phyloP scores from a whole-genome alignment of 441 rosid species.

The Manihot esculenta region DNA sequence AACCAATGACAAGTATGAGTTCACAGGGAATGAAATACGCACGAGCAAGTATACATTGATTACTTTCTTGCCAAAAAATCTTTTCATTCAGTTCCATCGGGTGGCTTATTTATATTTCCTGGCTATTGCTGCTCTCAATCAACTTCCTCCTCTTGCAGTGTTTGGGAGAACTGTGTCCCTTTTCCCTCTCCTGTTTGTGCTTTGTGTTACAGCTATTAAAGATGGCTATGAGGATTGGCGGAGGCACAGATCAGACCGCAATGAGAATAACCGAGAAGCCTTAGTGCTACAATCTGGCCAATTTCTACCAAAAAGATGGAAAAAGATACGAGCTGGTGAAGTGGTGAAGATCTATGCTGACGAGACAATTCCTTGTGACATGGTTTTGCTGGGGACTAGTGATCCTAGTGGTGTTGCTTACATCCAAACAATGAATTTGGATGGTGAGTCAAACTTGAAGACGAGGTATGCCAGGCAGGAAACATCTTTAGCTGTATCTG shows the following conservation, averaged over 20 bases:
- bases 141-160: slow-evolving; percentile 83
- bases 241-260: slow-evolving; percentile 72
- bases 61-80: slow-evolving; percentile 77
- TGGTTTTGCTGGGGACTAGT: slow-evolving; percentile 66
- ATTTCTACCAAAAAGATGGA: slow-evolving; percentile 58
- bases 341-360: slow-evolving; percentile 58
- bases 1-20: slow-evolving; percentile 76
- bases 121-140: slow-evolving; percentile 81
- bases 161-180: slow-evolving; percentile 86
- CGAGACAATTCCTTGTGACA: slow-evolving; percentile 75
- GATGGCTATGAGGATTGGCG: slow-evolving; percentile 91
- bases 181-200: slow-evolving; percentile 76
- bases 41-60: slow-evolving; percentile 71
- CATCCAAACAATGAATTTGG: slow-evolving; percentile 84
- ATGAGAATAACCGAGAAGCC: slow-evolving; percentile 75
- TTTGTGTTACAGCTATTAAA: slow-evolving; percentile 75
- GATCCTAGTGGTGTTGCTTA: slow-evolving; percentile 80
- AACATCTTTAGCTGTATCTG: slow-evolving; percentile 47
- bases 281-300: slow-evolving; percentile 51
- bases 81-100: slow-evolving; percentile 83
- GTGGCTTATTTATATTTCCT: slow-evolving; percentile 75
- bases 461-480: slow-evolving; percentile 80
- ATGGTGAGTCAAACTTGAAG: slow-evolving; percentile 79
- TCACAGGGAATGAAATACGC: slow-evolving; percentile 72
- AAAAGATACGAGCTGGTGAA: slow-evolving; percentile 65